Evolutionary conservation across 371 early-diverging fungal genomes (phyloP).

Genomic region (Thermomucor indicae-seudaticae): DNA sequence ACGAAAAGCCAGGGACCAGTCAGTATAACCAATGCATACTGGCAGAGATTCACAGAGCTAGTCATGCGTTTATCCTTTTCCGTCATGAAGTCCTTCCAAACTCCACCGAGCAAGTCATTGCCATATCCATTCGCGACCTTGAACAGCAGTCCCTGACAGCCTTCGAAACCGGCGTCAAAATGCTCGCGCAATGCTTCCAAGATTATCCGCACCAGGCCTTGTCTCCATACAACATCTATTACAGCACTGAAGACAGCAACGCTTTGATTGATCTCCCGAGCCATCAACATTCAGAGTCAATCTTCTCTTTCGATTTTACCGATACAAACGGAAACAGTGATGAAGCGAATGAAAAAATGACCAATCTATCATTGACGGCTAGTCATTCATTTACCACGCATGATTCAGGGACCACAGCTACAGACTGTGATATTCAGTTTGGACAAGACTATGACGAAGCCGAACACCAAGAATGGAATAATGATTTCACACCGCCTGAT

Average conservation of each 20-base stretch:
- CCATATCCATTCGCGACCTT: constrained; percentile 7
- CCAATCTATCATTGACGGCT: too few species aligned
- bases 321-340: too few species aligned
- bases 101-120: constrained; percentile 19
- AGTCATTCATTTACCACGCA: too few species aligned
- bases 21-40: constrained; percentile 4
- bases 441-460: too few species aligned
- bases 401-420: too few species aligned
- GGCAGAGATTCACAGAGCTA: constrained; percentile 9
- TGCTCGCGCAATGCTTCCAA: constrained; percentile 12
- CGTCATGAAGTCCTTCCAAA: constrained; percentile 7
- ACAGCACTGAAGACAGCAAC: background rate
- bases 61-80: constrained; percentile 6
- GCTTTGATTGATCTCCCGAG: too few species aligned
- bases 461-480: too few species aligned
- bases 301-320: too few species aligned
- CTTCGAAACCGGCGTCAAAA: constrained; percentile 17
- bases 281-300: too few species aligned
- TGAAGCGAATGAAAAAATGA: too few species aligned
- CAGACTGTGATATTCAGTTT: too few species aligned
- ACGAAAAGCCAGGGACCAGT: background rate
- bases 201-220: constrained; percentile 9
- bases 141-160: background rate
- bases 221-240: constrained; percentile 24
- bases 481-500: too few species aligned